phyloP scores from a whole-genome alignment of 202 grass and related monocot species.

The Digitaria exilis region DNA sequence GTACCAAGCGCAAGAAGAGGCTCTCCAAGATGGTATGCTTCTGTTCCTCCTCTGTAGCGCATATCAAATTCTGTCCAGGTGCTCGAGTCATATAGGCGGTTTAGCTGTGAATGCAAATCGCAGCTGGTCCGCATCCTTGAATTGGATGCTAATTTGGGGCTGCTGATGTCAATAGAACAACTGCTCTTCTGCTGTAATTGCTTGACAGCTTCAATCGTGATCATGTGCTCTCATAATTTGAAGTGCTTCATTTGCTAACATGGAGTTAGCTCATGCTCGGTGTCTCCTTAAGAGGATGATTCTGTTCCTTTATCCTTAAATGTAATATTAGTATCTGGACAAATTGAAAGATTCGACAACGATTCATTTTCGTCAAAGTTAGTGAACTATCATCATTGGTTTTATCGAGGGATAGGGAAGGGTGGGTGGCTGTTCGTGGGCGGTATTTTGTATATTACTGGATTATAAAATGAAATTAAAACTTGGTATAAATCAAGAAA shows the following conservation, averaged over 20 bases:
- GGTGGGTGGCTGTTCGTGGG: too few species aligned
- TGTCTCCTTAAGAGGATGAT: neutral
- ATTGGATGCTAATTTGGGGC: neutral
- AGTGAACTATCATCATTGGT: neutral
- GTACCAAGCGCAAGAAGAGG: conserved; percentile 87
- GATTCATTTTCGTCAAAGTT: neutral
- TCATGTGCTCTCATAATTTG: neutral
- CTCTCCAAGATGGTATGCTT: conserved; percentile 83
- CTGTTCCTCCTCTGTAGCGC: neutral
- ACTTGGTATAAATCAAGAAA: neutral
- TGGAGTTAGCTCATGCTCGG: too few species aligned
- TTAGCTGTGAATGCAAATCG: neutral
- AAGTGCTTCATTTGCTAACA: neutral
- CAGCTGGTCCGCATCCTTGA: neutral
- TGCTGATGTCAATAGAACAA: neutral
- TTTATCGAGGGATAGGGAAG: too few species aligned
- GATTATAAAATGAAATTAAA: neutral
- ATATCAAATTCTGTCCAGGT: neutral
- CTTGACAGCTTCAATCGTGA: neutral
- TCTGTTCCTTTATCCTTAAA: neutral
- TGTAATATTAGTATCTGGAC: neutral
- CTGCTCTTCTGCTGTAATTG: neutral
- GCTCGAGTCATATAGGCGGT: neutral
- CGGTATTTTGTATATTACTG: neutral
- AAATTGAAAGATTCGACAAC: neutral